Evolutionary conservation across 768 basidiomycete genomes (phyloP).

Genomic region (Boletus bicolor): DNA sequence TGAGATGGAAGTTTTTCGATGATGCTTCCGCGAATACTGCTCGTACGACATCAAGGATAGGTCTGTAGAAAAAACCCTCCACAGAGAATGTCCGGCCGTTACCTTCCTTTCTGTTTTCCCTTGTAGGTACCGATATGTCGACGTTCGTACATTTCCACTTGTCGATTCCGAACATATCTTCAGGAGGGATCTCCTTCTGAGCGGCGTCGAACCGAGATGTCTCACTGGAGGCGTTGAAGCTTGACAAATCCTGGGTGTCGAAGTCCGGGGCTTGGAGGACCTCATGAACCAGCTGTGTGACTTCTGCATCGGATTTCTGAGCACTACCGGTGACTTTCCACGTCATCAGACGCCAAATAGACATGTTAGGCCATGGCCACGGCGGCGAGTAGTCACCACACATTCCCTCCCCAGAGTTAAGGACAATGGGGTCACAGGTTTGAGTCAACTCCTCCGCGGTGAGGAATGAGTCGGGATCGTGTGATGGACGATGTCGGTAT

Average conservation of each 20-base stretch:
- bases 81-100: not conserved
- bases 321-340: not conserved
- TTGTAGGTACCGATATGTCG: not conserved
- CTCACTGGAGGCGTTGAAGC: not conserved
- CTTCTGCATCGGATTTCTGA: too few species aligned
- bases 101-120: not conserved
- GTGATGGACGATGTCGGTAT: not conserved
- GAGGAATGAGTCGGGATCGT: not conserved
- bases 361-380: not conserved
- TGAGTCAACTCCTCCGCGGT: not conserved
- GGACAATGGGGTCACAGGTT: too few species aligned
- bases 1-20: constrained; percentile 15
- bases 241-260: not conserved
- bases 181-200: not conserved
- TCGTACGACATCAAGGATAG: constrained; percentile 9
- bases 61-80: constrained; percentile 12
- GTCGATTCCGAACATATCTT: not conserved
- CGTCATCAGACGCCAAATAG: not conserved
- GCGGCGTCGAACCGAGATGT: not conserved
- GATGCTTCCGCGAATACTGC: constrained; percentile 3
- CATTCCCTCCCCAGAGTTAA: too few species aligned
- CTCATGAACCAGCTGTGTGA: not conserved
- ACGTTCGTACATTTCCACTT: too few species aligned
- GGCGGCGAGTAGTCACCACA: not conserved
- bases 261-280: constrained; percentile 1